phyloP scores from a whole-genome alignment of 768 basidiomycete genomes.

The Phaeotremella skinneri region DNA sequence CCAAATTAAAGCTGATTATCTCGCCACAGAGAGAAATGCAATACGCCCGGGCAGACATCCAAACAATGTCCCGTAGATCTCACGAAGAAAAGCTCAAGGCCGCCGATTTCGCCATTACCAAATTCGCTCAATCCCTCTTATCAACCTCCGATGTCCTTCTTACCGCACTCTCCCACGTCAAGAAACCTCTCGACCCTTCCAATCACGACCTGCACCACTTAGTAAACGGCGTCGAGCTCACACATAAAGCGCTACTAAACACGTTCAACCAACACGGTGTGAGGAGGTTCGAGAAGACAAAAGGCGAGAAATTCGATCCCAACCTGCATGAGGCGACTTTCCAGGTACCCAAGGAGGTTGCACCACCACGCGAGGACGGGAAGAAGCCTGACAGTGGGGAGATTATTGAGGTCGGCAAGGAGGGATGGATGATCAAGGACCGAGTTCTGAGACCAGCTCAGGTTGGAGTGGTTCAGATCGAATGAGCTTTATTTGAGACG shows the following conservation, averaged over 20 bases:
- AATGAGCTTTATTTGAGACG: too few relatives aligned
- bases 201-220: conserved; percentile 56
- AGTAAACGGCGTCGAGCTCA: conserved; percentile 83
- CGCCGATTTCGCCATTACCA: conserved; percentile 85
- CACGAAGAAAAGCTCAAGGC: conserved; percentile 88
- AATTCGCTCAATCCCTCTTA: conserved; percentile 65
- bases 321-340: conserved; percentile 93
- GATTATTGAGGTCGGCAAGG: conserved; percentile 85
- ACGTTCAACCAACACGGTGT: conserved; percentile 89
- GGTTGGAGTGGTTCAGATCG: conserved; percentile 81
- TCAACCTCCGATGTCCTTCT: conserved; percentile 65
- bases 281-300: conserved; percentile 80
- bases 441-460: conserved; percentile 90
- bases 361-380: conserved; percentile 71
- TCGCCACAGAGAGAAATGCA: conserved; percentile 71
- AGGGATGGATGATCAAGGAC: conserved; percentile 91
- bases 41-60: conserved; percentile 90
- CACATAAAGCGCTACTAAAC: conserved; percentile 81
- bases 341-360: conserved; percentile 65
- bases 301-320: conserved; percentile 88
- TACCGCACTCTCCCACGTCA: conserved; percentile 50
- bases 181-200: conserved; percentile 48
- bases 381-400: conserved; percentile 61
- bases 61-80: conserved; percentile 89
- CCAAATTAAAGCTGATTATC: not conserved